These are phyloP conservation scores for Pythium pectinolyticum DNA, from an alignment of 352 stramenopile species.

Conservation along the genomic window DNA sequence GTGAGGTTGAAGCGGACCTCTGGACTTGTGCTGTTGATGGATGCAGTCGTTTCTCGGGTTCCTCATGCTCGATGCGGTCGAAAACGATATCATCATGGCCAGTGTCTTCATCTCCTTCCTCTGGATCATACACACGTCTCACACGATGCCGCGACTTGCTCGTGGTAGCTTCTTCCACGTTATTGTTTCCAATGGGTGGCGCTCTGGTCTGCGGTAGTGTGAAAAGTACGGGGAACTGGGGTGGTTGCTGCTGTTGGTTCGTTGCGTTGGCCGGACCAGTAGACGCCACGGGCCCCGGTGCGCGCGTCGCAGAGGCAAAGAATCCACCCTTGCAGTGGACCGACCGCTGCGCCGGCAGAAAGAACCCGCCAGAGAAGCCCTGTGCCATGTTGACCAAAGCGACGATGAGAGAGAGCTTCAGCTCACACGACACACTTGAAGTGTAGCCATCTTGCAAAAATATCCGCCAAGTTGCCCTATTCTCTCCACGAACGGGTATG, in stretches of 20 bases:
- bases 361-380: constrained; percentile 53
- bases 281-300: background rate
- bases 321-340: constrained; percentile 56
- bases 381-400: constrained; percentile 26
- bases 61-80: background rate
- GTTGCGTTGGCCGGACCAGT: background rate
- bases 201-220: constrained; percentile 9
- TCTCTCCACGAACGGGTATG: background rate
- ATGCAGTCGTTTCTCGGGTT: background rate
- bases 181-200: background rate
- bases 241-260: background rate
- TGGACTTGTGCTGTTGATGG: background rate
- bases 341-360: constrained; percentile 54
- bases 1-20: background rate
- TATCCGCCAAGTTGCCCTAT: background rate
- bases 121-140: constrained; percentile 14
- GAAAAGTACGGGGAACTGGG: constrained; percentile 10
- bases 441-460: constrained; percentile 21
- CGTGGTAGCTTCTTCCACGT: background rate
- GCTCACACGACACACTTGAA: background rate
- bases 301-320: constrained; percentile 32
- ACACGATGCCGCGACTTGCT: background rate
- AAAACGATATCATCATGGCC: background rate
- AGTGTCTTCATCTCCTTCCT: constrained; percentile 19
- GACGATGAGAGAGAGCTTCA: too few species aligned